Evolutionary conservation across 192 early-diverging fungal genomes (phyloP), one percentile per base, ranked within the genome.

Genomic region (Linnemannia hyalina): DNA sequence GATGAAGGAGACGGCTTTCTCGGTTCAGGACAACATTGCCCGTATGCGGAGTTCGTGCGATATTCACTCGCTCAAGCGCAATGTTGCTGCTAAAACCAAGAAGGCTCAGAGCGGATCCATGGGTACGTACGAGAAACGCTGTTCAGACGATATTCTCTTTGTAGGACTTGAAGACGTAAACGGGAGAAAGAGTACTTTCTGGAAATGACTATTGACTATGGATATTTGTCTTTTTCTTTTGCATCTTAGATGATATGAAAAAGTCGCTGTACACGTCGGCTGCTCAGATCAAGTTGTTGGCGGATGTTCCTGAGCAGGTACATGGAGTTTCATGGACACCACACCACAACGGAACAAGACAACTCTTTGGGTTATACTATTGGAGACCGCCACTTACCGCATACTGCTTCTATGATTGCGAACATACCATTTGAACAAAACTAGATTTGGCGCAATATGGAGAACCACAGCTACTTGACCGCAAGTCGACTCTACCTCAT

Each of bases 301-400:
- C 95, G 9, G 95, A 96, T 85, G 96, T 95, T 23, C 96, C 96
- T 16, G 96, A 97, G 76, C 96, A 97, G 91, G 96, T 96, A 88
- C 40, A 76, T 22, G 18, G 42, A 63, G n/a, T 10, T 54, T 57
- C n/a, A 20, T 4, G 68, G 42, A 49, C 20, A 29, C 32, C 40
- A 70, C 18, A 5, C 16, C 44, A 20, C 20, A 71, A 40, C 9
- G 26, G 20, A 38, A 63, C 22, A 73, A 32, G 18, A 26, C 29
- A 4, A 29, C 23, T 35, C 76, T 22, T 68, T 35, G n/a, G 26
- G 20, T 23, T 4, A 41, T 6, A 1, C 26, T 2, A 41, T 32
- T 42, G 20, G 6, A 22, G 22, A 1, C 0, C 3, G 11, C 6
- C 10, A 22, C 35, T 70, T 5, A 70, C 23, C 38, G 5, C 41